Percentiles rank a stretch among this genome's conserved stretches.
phyloP scores from a whole-genome alignment of 208 protist species.

The Crithidia acanthocephali region DNA sequence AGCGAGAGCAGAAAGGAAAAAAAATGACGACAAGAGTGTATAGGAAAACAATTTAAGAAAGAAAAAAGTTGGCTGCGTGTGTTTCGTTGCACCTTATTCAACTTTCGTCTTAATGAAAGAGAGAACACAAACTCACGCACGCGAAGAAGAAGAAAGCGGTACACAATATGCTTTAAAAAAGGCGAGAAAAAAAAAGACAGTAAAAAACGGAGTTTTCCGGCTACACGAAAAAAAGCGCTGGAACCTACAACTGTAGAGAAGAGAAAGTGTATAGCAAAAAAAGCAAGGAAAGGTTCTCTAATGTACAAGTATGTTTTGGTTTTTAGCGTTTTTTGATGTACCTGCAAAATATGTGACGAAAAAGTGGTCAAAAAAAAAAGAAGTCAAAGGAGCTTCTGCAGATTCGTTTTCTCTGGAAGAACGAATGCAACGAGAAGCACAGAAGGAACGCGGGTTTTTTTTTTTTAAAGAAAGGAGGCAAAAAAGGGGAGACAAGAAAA shows the following conservation, averaged over 20 bases:
- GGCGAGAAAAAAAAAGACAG: not conserved
- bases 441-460: not conserved
- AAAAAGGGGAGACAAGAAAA: not conserved
- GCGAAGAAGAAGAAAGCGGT: not conserved
- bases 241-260: not conserved
- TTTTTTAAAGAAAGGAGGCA: not conserved
- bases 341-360: not conserved
- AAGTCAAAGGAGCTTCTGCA: not conserved
- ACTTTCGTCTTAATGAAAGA: too few species aligned
- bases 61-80: not conserved
- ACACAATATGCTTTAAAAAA: not conserved
- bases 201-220: too few species aligned
- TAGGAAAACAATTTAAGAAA: not conserved
- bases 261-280: slow-evolving; percentile 12
- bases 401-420: not conserved
- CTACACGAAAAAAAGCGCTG: not conserved
- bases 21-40: not conserved
- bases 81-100: too few species aligned
- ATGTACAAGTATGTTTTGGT: not conserved
- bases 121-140: not conserved
- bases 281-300: not conserved
- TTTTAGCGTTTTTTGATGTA: not conserved
- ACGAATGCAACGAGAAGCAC: not conserved
- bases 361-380: not conserved
- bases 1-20: not conserved